Evolutionary conservation across 1,139 yeast species (phyloP), one percentile per base, ranked within the genome.

Genomic region (Diutina siamensis): DNA sequence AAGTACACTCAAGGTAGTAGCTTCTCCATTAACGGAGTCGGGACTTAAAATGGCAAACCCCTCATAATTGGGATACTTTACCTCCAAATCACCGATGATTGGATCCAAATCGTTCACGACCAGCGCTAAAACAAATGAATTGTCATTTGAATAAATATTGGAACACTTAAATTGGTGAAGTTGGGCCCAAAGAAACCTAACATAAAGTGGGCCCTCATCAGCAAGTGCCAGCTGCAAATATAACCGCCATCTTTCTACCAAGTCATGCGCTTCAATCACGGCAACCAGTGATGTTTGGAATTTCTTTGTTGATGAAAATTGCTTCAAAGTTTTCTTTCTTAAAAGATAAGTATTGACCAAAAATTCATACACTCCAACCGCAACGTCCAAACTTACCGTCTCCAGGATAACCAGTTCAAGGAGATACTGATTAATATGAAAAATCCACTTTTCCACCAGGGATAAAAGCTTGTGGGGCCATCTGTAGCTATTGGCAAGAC

Each of bases 271-370:
- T 67, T 3, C 64, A 52, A 17, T 48, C 59, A 2, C 64, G 50
- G 4, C 62, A 63, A 46, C 62, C 64, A 4, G 63, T 49, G 2
- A 54, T 54, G 8, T 62, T 49, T 52, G 58, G 59, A 22, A 45
- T 5, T 17, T 31, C 34, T 10, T 48, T 46, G 15, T 45, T 44
- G 8, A 44, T 1, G 20, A 27, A 4, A 31, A 42, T 5, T 51
- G 53, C 5, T 63, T 53, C 51, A 66, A 61, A 35, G 55, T 47
- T 4, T 15, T 18, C 54, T 69, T 62, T 45, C 62, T 47, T 32
- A 57, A 49, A n/a, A 73, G 60, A 50, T 62, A 73, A 2, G 55
- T 50, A 55, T 85, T 85, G 0, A 79, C 68, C 27, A 83, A 57
- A 0, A 81, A 52, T 53, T 85, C 95, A 51, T 68, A 71, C 0